Percentiles rank a stretch among this genome's conserved stretches.
phyloP scores from a whole-genome alignment of 208 protist species.

The Acanthamoeba triangularis region DNA sequence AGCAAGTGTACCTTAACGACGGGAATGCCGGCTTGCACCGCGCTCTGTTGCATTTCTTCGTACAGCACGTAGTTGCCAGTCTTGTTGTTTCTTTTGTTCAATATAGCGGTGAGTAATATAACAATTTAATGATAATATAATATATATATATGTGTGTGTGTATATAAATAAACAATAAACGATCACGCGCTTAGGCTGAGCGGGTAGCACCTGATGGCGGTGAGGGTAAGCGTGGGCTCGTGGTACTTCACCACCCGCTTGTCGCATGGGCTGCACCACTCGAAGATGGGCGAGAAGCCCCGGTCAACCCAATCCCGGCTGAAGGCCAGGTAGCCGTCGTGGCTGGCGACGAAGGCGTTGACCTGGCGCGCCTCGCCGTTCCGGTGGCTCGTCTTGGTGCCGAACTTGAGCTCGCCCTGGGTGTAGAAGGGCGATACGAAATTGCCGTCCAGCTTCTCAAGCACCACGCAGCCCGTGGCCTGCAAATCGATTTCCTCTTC shows the following conservation, averaged over 20 bases:
- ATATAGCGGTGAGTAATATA: neutral
- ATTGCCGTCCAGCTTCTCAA: slow-evolving; percentile 12
- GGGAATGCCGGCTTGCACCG: neutral
- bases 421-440: slow-evolving; percentile 47
- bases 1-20: neutral
- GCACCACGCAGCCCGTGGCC: neutral
- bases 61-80: neutral
- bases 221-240: neutral
- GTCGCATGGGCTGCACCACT: slow-evolving; percentile 16
- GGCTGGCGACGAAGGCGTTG: neutral
- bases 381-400: slow-evolving; percentile 15
- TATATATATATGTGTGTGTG: too few species aligned
- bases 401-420: slow-evolving; percentile 2
- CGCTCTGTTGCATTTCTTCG: slow-evolving; percentile 7
- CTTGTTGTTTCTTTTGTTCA: neutral
- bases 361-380: neutral
- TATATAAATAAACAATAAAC: too few species aligned
- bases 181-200: too few species aligned
- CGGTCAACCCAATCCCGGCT: neutral
- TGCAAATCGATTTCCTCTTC: slow-evolving; percentile 30
- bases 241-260: neutral
- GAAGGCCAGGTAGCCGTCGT: neutral
- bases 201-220: neutral
- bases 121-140: neutral
- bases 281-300: slow-evolving; percentile 32